phyloP scores from a whole-genome alignment of 2,329 filamentous ascomycete genomes.

The Colletotrichum echinochloae region DNA sequence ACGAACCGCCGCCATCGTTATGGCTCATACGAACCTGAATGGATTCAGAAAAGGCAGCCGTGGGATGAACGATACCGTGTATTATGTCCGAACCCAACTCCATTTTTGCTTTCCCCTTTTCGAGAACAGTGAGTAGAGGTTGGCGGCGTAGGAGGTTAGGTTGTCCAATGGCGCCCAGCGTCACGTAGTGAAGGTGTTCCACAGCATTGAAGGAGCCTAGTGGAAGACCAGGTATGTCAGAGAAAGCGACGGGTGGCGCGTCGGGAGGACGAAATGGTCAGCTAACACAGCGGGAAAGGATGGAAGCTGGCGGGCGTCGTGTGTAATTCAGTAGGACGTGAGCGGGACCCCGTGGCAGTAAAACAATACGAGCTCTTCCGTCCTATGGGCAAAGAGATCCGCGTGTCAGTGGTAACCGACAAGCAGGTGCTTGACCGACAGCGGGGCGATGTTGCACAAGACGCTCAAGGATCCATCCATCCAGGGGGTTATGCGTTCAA shows the following conservation, averaged over 20 bases:
- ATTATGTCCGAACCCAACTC: slow-evolving; percentile 65
- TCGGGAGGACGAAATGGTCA: slow-evolving; percentile 22
- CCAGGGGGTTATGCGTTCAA: neutral
- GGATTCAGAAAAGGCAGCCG: slow-evolving; percentile 59
- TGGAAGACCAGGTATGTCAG: slow-evolving; percentile 15
- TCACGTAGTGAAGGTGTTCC: slow-evolving; percentile 27
- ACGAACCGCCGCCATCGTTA: slow-evolving; percentile 2
- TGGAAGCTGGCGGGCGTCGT: slow-evolving; percentile 4
- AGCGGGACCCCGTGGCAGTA: neutral
- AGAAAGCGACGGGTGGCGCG: slow-evolving; percentile 18
- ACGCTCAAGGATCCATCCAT: neutral
- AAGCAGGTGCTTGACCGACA: slow-evolving; percentile 3
- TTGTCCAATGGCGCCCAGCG: slow-evolving; percentile 24
- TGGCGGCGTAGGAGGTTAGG: slow-evolving; percentile 17
- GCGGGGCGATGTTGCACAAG: slow-evolving; percentile 18
- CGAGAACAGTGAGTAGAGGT: slow-evolving; percentile 32
- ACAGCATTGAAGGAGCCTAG: slow-evolving; percentile 24
- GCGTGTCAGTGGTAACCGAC: neutral
- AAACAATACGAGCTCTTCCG: neutral
- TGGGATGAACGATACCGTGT: slow-evolving; percentile 68
- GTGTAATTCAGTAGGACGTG: neutral
- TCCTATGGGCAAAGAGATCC: neutral
- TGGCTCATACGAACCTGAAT: neutral
- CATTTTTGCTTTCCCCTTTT: slow-evolving; percentile 64
- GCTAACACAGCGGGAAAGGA: slow-evolving; percentile 1